Conservation (phyloP, 208 protist species). For the Herpetomonas samuelpessoai region DNA sequence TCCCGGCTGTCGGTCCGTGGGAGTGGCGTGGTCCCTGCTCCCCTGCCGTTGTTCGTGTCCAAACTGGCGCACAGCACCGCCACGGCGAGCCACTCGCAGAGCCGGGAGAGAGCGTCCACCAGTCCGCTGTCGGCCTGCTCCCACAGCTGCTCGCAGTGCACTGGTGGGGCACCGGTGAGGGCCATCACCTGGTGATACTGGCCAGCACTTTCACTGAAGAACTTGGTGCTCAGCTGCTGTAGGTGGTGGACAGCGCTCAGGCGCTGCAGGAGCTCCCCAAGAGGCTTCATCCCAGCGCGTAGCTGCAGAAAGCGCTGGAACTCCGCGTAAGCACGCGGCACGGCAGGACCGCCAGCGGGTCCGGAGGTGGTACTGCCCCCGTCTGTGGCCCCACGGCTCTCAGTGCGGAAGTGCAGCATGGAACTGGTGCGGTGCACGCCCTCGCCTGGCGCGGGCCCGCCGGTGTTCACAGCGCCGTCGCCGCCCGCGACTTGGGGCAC, state of each 20-base stretch:
- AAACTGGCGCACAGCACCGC: background rate
- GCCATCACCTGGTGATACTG: constrained; percentile 22
- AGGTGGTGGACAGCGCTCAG: constrained; percentile 15
- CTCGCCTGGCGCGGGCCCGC: background rate
- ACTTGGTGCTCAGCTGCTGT: constrained; percentile 11
- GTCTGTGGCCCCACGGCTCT: background rate
- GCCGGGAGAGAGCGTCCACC: background rate
- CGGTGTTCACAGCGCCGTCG: background rate
- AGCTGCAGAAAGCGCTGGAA: background rate
- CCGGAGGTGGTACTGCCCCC: background rate
- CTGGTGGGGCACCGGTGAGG: constrained; percentile 33
- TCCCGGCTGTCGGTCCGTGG: background rate
- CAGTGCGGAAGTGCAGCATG: background rate
- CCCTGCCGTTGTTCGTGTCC: background rate
- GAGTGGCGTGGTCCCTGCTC: background rate
- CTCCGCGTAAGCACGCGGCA: background rate
- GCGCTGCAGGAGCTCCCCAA: constrained; percentile 14
- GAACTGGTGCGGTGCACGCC: constrained; percentile 6
- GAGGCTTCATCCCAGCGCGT: background rate
- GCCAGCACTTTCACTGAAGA: background rate
- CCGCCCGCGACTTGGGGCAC: background rate
- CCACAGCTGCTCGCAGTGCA: constrained; percentile 1
- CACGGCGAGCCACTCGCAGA: constrained; percentile 7
- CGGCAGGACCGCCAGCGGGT: background rate
- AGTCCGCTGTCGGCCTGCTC: constrained; percentile 2